phyloP scores from a whole-genome alignment of 345 rosid genomes.

The Arabidopsis thaliana region DNA sequence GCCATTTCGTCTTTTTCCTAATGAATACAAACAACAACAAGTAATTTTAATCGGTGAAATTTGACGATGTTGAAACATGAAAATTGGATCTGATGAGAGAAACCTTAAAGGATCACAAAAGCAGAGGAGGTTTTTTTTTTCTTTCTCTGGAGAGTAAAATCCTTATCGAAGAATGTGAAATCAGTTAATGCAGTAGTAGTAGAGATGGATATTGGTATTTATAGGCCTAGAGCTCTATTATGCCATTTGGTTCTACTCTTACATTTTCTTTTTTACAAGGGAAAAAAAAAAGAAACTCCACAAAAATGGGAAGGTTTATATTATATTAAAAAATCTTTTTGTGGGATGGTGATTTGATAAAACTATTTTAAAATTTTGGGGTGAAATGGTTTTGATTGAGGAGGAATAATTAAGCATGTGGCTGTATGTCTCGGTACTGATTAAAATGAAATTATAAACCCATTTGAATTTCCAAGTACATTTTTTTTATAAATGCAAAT shows the following conservation, averaged over 20 bases:
- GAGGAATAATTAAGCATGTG: constrained; percentile 4
- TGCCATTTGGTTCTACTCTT: constrained; percentile 9
- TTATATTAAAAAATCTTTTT: not conserved
- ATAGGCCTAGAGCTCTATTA: constrained; percentile 11
- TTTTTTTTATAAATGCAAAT: not conserved
- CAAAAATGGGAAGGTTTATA: constrained; percentile 38
- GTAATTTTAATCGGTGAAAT: not conserved
- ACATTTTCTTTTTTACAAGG: not conserved
- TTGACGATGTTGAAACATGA: not conserved
- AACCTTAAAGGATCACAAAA: constrained; percentile 28
- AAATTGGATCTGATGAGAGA: not conserved
- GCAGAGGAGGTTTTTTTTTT: constrained; percentile 13
- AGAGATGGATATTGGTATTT: constrained; percentile 28
- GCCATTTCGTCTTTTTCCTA: constrained; percentile 64
- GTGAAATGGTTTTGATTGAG: not conserved
- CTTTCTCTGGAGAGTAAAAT: not conserved
- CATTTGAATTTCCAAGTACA: not conserved
- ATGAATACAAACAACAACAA: not conserved
- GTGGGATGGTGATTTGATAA: constrained; percentile 1
- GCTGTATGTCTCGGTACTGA: not conserved
- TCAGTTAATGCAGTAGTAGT: constrained; percentile 20
- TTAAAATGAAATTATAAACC: not conserved
- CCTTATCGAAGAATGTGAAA: constrained; percentile 33
- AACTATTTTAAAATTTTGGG: not conserved
- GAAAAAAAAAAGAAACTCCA: constrained; percentile 18